Base-by-base conservation (phyloP, 2,329 filamentous ascomycete species). In the Exophiala sp. region DNA sequence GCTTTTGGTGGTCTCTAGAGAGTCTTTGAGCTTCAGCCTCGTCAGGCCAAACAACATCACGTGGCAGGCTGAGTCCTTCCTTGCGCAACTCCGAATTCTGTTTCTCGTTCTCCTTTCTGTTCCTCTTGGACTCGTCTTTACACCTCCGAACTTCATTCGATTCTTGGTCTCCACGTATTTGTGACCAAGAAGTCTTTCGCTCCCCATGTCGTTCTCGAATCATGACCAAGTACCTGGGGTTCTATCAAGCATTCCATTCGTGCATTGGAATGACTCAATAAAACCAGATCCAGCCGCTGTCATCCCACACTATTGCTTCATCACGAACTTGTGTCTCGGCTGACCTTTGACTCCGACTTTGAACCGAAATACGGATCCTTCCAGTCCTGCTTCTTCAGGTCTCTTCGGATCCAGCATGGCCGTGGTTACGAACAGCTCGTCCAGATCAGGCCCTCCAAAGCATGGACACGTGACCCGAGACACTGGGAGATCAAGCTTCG, bases 1-100 rank as follows among this genome's bases (percentile, higher is more conserved):
- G 43, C 50, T 3, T 53, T 53, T 29, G 44, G 24, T 21, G 50
- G 50, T 45, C 43, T 53, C n/a, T 53, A 24, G 24, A 29, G 24
- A 29, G 24, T 3, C 24, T 5, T 29, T 29, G 24, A 29, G 24
- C 5, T 29, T 5, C 24, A 29, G 24, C 24, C 24, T 29, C 10
- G 18, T 29, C 40, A 18, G 21, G 14, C 24, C 24, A 29, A 29
- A 29, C 7, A 8, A 29, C 24, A 29, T 29, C 24, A 29, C 24
- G 24, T 29, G 24, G 5, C 24, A 29, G 24, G 24, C 24, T 29
- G 24, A 29, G 5, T 29, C 7, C 5, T 43, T 43, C 10, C 2
- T 29, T 3, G 3, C 9, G 1, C 20, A 18, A 29, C 24, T 5
- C 24, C 24, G 24, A 29, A 5, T 29, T 29, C 24, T 8, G 24